phyloP scores from a whole-genome alignment of 805 yeast species.

The Pichia cabralensis region DNA sequence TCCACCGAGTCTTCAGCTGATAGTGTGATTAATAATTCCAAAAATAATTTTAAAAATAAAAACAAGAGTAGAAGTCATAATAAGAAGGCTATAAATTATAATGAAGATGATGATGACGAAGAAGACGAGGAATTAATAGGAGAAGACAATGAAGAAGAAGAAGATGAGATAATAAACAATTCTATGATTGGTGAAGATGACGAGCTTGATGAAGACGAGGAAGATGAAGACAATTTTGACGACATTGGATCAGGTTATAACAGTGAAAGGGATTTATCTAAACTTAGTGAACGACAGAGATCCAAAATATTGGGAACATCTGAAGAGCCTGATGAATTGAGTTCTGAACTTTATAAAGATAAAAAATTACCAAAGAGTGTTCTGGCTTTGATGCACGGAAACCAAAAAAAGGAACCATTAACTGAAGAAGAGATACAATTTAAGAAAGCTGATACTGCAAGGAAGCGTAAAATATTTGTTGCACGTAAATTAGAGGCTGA shows the following conservation, averaged over 20 bases:
- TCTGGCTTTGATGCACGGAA: slow-evolving; percentile 30
- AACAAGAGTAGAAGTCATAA: too few species aligned
- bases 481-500: slow-evolving; percentile 84
- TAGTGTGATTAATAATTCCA: too few species aligned
- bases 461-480: slow-evolving; percentile 77
- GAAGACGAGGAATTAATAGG: background rate
- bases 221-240: slow-evolving; percentile 5
- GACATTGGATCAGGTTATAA: slow-evolving; percentile 11
- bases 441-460: slow-evolving; percentile 77
- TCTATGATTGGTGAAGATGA: slow-evolving; percentile 5
- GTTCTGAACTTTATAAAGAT: slow-evolving; percentile 2
- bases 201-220: slow-evolving; percentile 7
- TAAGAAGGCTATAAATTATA: too few species aligned
- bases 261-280: slow-evolving; percentile 14
- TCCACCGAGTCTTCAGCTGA: too few species aligned
- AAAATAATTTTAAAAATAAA: too few species aligned
- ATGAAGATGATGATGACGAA: slow-evolving; percentile 4
- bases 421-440: slow-evolving; percentile 80
- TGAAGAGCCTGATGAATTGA: slow-evolving; percentile 15
- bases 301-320: slow-evolving; percentile 30
- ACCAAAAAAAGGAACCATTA: slow-evolving; percentile 41
- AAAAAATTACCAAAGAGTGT: slow-evolving; percentile 20
- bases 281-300: slow-evolving; percentile 50
- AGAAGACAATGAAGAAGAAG: slow-evolving; percentile 9
- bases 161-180: background rate